phyloP scores from a whole-genome alignment of 2,329 filamentous ascomycete genomes.

The Endoconidiophora laricicola region DNA sequence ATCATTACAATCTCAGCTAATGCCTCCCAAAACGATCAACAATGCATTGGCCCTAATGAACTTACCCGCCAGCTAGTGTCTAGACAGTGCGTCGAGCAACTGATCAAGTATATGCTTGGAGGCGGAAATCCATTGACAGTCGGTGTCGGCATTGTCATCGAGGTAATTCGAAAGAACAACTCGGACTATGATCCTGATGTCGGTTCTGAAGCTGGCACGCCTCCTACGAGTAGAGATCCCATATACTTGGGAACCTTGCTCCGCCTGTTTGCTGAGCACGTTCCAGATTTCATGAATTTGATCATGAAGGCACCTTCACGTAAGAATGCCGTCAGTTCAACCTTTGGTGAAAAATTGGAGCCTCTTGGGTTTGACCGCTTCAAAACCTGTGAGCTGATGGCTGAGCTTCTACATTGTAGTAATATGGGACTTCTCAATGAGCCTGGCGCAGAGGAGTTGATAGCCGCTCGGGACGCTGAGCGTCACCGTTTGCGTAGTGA shows the following conservation, averaged over 20 bases:
- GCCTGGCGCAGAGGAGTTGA: conserved; percentile 71
- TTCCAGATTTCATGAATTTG: conserved; percentile 84
- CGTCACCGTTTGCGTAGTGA: conserved; percentile 63
- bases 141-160: conserved; percentile 91
- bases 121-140: conserved; percentile 91
- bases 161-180: conserved; percentile 98
- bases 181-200: conserved; percentile 96
- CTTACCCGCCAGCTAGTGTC: conserved; percentile 91
- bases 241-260: conserved; percentile 90
- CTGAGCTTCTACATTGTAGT: conserved; percentile 89
- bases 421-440: conserved; percentile 97
- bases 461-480: conserved; percentile 62
- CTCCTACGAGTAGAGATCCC: conserved; percentile 73
- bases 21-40: conserved; percentile 92
- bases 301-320: conserved; percentile 64
- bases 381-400: conserved; percentile 98
- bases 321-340: conserved; percentile 62
- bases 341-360: conserved; percentile 82
- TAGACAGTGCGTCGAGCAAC: conserved; percentile 58
- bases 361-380: conserved; percentile 93
- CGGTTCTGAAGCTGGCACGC: conserved; percentile 59
- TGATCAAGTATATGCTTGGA: conserved; percentile 83
- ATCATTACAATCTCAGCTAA: conserved; percentile 99
- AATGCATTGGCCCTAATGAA: conserved; percentile 96
- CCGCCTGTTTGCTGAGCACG: conserved; percentile 73